A percentile compares a stretch with the other conserved stretches of the same genome.
Evolutionary conservation across 2,329 filamentous ascomycete genomes (phyloP).

Genomic region (Cyphellophora attinorum): DNA sequence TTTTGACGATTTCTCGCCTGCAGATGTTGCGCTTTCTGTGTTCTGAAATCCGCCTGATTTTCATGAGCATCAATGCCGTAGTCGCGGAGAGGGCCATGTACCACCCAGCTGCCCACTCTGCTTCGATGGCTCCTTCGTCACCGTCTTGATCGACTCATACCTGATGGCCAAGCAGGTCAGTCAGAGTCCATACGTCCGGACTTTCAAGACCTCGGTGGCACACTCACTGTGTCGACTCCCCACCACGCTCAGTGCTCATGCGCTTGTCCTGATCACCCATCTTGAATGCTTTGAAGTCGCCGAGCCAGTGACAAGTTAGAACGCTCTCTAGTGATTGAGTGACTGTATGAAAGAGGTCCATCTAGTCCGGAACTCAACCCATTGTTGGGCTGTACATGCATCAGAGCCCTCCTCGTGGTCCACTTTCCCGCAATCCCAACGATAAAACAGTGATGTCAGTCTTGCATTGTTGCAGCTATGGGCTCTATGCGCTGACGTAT

Average conservation of each 20-base stretch:
- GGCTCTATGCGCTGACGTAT: too few relatives aligned
- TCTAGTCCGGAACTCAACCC: slow-evolving; percentile 6
- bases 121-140: slow-evolving; percentile 41
- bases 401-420: too few relatives aligned
- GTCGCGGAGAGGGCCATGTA: slow-evolving; percentile 21
- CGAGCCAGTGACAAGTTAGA: slow-evolving; percentile 17
- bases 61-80: too few relatives aligned
- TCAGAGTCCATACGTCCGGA: too few relatives aligned
- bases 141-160: slow-evolving; percentile 49
- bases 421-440: too few relatives aligned
- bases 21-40: slow-evolving; percentile 5
- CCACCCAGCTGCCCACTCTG: slow-evolving; percentile 48
- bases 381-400: slow-evolving; percentile 3
- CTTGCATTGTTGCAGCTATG: too few relatives aligned
- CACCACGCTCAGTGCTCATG: slow-evolving; percentile 51
- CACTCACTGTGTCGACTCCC: slow-evolving; percentile 47
- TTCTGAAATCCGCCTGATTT: too few relatives aligned
- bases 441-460: too few relatives aligned
- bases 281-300: slow-evolving; percentile 11
- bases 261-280: slow-evolving; percentile 29
- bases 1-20: slow-evolving; percentile 33
- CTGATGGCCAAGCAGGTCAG: slow-evolving; percentile 22
- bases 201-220: slow-evolving; percentile 1
- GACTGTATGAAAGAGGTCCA: slow-evolving; percentile 17
- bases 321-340: slow-evolving; percentile 16